phyloP scores from a whole-genome alignment of 2,329 filamentous ascomycete species.

The Macrophomina phaseolina region DNA sequence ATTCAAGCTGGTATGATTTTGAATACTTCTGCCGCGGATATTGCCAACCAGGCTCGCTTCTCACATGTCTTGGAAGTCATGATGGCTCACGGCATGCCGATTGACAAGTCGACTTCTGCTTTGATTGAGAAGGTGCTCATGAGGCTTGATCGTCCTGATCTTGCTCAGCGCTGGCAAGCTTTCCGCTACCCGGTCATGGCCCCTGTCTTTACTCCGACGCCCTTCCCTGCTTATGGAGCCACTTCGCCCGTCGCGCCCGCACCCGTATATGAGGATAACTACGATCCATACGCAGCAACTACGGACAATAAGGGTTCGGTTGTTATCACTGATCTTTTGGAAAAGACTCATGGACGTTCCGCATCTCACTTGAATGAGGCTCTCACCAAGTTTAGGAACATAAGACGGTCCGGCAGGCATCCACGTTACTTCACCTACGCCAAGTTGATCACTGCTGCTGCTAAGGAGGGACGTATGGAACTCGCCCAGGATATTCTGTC shows the following conservation, averaged over 20 bases:
- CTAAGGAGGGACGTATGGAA: slow-evolving; percentile 81
- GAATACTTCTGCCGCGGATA: slow-evolving; percentile 55
- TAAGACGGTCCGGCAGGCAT: slow-evolving; percentile 88
- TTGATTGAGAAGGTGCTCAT: slow-evolving; percentile 64
- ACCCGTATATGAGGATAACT: slow-evolving; percentile 76
- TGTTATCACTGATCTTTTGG: slow-evolving; percentile 86
- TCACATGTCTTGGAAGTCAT: slow-evolving; percentile 66
- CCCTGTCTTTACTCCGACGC: slow-evolving; percentile 48
- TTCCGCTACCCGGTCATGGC: slow-evolving; percentile 57
- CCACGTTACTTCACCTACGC: slow-evolving; percentile 96
- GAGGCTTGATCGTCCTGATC: slow-evolving; percentile 57
- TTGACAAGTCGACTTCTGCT: slow-evolving; percentile 61
- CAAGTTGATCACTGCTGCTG: slow-evolving; percentile 89
- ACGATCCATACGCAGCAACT: slow-evolving; percentile 86
- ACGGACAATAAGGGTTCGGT: slow-evolving; percentile 95
- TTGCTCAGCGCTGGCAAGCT: slow-evolving; percentile 63
- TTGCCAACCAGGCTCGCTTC: slow-evolving; percentile 65
- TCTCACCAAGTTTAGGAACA: slow-evolving; percentile 84
- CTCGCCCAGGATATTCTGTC: slow-evolving; percentile 84
- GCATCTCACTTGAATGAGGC: slow-evolving; percentile 79
- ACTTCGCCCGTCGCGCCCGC: slow-evolving; percentile 60
- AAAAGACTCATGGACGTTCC: slow-evolving; percentile 76
- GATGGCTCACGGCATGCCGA: slow-evolving; percentile 57
- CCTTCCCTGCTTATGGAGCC: slow-evolving; percentile 39
- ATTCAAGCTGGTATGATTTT: slow-evolving; percentile 61